A percentile compares a stretch with the other conserved stretches of the same genome.
Conservation (phyloP, 208 protist species). For the Endotrypanum monterogeii region DNA sequence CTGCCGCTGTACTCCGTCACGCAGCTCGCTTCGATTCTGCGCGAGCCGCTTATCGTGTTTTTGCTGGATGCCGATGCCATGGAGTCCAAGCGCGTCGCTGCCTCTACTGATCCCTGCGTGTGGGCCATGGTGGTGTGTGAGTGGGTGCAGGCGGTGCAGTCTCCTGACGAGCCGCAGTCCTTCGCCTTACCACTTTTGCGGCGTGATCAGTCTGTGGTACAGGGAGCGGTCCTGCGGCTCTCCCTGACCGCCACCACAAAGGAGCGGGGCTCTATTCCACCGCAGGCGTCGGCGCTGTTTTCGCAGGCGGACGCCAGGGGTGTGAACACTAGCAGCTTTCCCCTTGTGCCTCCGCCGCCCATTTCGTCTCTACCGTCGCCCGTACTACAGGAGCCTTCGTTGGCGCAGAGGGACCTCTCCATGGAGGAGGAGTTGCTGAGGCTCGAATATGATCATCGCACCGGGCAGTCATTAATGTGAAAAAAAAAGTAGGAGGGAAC, state of each 20-base stretch:
- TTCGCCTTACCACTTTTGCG: constrained; percentile 66
- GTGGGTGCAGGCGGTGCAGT: constrained; percentile 57
- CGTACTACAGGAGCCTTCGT: background rate
- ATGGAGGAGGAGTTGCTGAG: constrained; percentile 78
- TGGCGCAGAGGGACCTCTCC: constrained; percentile 4
- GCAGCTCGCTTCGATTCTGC: constrained; percentile 47
- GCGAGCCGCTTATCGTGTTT: constrained; percentile 83
- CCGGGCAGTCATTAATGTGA: background rate
- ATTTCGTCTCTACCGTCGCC: background rate
- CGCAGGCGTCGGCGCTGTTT: background rate
- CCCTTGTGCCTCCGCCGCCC: background rate
- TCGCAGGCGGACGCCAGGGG: background rate
- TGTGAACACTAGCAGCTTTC: background rate
- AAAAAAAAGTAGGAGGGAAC: background rate
- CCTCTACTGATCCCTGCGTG: constrained; percentile 26
- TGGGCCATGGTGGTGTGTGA: constrained; percentile 82
- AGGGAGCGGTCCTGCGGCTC: constrained; percentile 59
- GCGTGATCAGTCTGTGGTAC: constrained; percentile 33
- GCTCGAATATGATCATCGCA: constrained; percentile 37
- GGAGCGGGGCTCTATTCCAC: background rate
- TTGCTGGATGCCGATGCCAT: constrained; percentile 71
- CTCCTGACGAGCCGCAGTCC: constrained; percentile 34
- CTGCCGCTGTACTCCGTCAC: constrained; percentile 47
- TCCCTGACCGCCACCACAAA: constrained; percentile 48
- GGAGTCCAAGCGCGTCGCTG: constrained; percentile 4